Percentiles rank a stretch among this genome's conserved stretches.
phyloP scores from a whole-genome alignment of 305 asterid genomes.

The Fraxinus nigra region DNA sequence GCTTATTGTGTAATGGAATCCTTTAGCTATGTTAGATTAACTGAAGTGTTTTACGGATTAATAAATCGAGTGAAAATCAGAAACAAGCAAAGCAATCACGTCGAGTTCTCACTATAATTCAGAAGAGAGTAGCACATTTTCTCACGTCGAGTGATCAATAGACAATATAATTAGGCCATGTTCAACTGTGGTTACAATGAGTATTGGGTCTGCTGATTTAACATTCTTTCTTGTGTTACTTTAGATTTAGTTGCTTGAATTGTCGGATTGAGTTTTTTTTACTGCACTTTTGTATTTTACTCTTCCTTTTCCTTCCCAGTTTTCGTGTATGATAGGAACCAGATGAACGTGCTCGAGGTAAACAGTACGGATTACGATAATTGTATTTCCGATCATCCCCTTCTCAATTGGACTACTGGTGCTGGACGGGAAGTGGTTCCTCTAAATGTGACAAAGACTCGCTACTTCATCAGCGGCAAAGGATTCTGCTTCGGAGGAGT shows the following conservation, averaged over 20 bases:
- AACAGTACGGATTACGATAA: conserved; percentile 63
- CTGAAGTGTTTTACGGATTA: neutral
- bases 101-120: neutral
- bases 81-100: neutral
- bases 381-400: conserved; percentile 56
- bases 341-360: conserved; percentile 65
- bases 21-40: too few species aligned
- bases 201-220: conserved; percentile 30
- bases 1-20: neutral
- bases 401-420: conserved; percentile 73
- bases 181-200: neutral
- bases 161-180: too few species aligned
- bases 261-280: neutral
- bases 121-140: too few species aligned
- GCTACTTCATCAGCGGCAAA: conserved; percentile 69
- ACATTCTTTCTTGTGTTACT: neutral
- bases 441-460: conserved; percentile 56
- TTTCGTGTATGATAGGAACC: conserved; percentile 77
- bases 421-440: conserved; percentile 90
- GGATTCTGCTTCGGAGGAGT: conserved; percentile 78
- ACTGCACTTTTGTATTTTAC: neutral
- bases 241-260: neutral
- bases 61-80: neutral
- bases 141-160: neutral
- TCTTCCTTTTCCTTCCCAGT: conserved; percentile 30